Base-by-base conservation (phyloP, 2,329 filamentous ascomycete species). In the Teratosphaeria destructans region DNA sequence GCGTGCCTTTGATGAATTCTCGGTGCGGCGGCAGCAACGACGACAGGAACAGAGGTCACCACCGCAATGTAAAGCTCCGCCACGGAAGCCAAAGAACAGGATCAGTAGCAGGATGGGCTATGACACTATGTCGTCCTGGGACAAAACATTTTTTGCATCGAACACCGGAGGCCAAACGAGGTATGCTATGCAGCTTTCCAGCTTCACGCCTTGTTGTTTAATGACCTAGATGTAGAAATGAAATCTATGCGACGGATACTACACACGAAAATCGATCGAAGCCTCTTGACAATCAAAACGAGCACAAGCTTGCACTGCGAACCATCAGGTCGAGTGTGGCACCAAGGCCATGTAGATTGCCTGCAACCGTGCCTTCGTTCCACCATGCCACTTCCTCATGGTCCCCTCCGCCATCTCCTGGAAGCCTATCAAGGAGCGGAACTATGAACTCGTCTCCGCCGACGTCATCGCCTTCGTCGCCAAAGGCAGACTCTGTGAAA, bases 371-470 rank as follows among this genome's bases (percentile, higher is more conserved):
- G 53, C 69, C 68, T 23, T 58, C 66, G 2, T 72, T 71, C 56
- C 63, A 66, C 43, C 57, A 63, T 34, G 64, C 67, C 10, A 69
- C 65, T 34, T 63, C 67, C 26, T 61, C 62, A 55, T 72, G 69
- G 70, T 70, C 68, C 37, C 69, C 70, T 19, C 68, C 70, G 39
- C 49, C 65, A 32, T 72, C 70, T 35, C 69, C 70, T n/a, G 56
- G 47, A 34, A 26, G 57, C 12, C 54, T 32, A 8, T 57, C 60
- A 11, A 37, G 60, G 32, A 58, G 56, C 61, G 58, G 52, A 56
- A 43, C 55, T 57, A 3, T 63, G 56, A 35, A 14, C 27, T 37
- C 27, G 3, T 54, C 26, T 32, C 59, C 59, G 10, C 49, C 60
- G 6, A 56, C 57, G 23, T 64, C 64, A 27, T 57, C 64, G 19